Conservation (phyloP, 163 green algal genomes). For the Scenedesmus sp. region DNA sequence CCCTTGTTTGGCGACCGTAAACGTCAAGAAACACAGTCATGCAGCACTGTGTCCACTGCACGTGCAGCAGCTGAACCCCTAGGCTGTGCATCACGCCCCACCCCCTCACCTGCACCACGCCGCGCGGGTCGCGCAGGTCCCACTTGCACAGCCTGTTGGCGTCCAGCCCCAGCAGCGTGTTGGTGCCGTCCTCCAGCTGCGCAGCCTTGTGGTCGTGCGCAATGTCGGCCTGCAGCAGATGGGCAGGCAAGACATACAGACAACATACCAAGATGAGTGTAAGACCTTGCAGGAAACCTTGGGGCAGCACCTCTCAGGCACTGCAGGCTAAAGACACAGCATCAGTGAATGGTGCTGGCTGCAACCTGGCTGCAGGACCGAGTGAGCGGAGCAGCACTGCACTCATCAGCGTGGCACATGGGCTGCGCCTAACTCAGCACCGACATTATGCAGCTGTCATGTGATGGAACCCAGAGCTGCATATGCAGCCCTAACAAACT, state of each 20-base stretch:
- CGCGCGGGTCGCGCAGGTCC: constrained; percentile 86
- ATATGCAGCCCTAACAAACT: too few species aligned
- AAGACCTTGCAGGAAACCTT: background rate
- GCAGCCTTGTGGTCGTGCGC: constrained; percentile 82
- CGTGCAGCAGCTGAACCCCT: too few species aligned
- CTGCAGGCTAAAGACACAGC: background rate
- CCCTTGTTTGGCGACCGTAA: background rate
- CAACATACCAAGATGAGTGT: background rate
- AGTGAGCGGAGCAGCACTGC: background rate
- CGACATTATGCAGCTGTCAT: too few species aligned
- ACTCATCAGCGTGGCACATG: too few species aligned
- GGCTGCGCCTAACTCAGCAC: too few species aligned
- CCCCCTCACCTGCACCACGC: constrained; percentile 74
- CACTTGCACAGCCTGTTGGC: constrained; percentile 87
- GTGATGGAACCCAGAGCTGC: too few species aligned
- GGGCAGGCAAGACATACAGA: background rate
- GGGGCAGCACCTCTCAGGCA: background rate
- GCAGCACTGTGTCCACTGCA: too few species aligned
- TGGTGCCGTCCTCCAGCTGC: constrained; percentile 82
- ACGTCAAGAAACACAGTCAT: background rate
- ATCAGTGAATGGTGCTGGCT: background rate
- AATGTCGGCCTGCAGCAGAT: constrained; percentile 70
- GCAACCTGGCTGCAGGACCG: background rate
- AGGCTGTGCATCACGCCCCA: too few species aligned
- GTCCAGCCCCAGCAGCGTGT: constrained; percentile 94